Percentiles rank a stretch among this genome's conserved stretches.
Conservation (phyloP, 2,329 filamentous ascomycete genomes). For the Cercospora sp. region DNA sequence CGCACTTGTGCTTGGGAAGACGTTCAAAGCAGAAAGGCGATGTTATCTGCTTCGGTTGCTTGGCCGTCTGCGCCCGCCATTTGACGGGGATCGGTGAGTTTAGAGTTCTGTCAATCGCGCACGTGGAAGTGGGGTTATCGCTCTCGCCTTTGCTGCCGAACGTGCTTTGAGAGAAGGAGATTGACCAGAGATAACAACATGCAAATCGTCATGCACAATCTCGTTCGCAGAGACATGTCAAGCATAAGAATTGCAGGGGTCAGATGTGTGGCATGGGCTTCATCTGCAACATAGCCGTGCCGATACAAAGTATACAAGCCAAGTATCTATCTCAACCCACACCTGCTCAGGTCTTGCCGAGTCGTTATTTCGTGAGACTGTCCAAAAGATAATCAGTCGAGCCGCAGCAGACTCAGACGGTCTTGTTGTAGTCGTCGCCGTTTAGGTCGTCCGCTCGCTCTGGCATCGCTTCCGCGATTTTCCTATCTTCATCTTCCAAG, state of each 20-base stretch:
- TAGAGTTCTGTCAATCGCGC: neutral
- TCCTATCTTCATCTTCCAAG: slow-evolving; percentile 36
- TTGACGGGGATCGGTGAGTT: neutral
- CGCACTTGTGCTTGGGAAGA: neutral
- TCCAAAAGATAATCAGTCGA: neutral
- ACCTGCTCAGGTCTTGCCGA: neutral
- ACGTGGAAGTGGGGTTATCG: neutral
- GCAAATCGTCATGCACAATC: neutral
- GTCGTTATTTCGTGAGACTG: neutral
- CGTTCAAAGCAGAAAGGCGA: neutral
- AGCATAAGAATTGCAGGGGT: neutral
- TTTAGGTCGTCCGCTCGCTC: slow-evolving; percentile 49
- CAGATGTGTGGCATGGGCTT: neutral
- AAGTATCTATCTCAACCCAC: neutral
- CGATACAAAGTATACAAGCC: neutral
- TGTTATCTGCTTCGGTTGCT: neutral
- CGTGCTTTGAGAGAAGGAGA: neutral
- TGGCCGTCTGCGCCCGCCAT: neutral
- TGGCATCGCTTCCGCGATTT: slow-evolving; percentile 46
- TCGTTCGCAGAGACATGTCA: neutral
- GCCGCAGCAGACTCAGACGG: slow-evolving; percentile 39
- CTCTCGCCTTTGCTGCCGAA: neutral
- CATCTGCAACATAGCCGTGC: neutral
- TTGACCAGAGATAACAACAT: neutral
- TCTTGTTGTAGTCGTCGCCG: slow-evolving; percentile 50